A percentile compares a stretch with the other conserved stretches of the same genome.
Conservation (phyloP, 192 early-diverging fungal genomes). For the Mortierella claussenii region DNA sequence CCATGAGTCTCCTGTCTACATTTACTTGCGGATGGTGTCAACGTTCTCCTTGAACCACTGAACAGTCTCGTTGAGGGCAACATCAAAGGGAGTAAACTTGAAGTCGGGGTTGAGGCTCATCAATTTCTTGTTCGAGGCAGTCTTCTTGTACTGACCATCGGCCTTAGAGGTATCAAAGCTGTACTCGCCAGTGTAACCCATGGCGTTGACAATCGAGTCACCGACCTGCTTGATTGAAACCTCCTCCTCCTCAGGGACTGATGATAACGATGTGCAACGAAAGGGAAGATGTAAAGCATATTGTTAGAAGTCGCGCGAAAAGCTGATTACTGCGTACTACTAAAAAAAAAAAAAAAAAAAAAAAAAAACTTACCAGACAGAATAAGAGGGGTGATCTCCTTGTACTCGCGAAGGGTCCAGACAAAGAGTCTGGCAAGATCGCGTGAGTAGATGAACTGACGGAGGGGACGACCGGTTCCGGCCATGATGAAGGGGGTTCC, state of each 20-base stretch:
- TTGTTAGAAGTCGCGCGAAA: too few species aligned
- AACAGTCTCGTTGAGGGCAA: conserved; percentile 74
- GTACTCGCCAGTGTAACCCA: conserved; percentile 74
- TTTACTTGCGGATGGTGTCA: conserved; percentile 70
- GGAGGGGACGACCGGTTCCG: conserved; percentile 80
- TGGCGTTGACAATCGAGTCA: conserved; percentile 74
- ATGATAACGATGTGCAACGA: conserved; percentile 13
- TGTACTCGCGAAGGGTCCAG: conserved; percentile 84
- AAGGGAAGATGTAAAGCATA: too few species aligned
- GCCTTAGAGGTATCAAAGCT: conserved; percentile 76
- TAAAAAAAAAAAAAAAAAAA: too few species aligned
- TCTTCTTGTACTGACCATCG: conserved; percentile 89
- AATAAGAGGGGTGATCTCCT: conserved; percentile 83
- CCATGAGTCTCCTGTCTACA: too few species aligned
- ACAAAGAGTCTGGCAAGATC: conserved; percentile 85
- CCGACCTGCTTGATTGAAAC: conserved; percentile 83
- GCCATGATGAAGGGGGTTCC: conserved; percentile 77
- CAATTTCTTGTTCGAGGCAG: conserved; percentile 84
- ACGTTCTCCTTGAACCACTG: conserved; percentile 81
- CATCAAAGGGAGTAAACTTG: conserved; percentile 81
- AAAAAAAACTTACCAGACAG: conserved; percentile 76
- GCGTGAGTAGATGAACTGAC: conserved; percentile 86
- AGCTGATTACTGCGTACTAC: too few species aligned
- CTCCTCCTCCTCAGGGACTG: conserved; percentile 82
- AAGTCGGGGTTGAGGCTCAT: conserved; percentile 75